A percentile compares a stretch with the other conserved stretches of the same genome.
These are phyloP conservation scores for Cicer judaicum DNA, from an alignment of 306 rosid species.

Conservation along the genomic window DNA sequence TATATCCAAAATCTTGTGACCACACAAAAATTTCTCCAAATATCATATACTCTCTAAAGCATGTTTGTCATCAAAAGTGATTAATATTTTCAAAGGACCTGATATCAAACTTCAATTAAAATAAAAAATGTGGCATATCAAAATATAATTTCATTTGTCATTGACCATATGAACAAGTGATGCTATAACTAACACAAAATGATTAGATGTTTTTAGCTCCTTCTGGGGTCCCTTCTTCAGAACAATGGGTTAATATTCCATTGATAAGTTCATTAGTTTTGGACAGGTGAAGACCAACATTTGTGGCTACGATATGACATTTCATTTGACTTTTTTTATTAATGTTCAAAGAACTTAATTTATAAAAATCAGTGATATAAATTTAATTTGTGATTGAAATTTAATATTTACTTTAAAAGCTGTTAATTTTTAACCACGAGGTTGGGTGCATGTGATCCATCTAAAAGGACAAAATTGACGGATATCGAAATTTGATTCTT, in stretches of 20 bases:
- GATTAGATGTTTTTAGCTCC: neutral
- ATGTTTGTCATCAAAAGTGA: neutral
- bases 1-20: no score
- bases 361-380: no score
- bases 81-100: neutral
- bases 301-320: neutral
- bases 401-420: no score
- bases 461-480: no score
- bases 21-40: neutral
- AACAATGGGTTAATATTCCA: neutral
- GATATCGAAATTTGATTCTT: no score
- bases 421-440: no score
- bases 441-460: no score
- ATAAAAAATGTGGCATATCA: neutral
- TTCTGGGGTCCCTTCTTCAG: neutral
- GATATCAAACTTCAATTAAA: neutral
- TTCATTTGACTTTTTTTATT: neutral
- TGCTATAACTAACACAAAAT: neutral
- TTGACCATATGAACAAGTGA: neutral
- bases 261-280: no score
- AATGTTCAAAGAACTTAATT: neutral
- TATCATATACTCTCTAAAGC: neutral
- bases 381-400: no score
- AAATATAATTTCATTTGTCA: neutral
- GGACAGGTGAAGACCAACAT: neutral